Percentiles rank a stretch among this genome's conserved stretches.
phyloP scores from a whole-genome alignment of 495 filamentous ascomycete species.

The Penicillium robsamsonii region DNA sequence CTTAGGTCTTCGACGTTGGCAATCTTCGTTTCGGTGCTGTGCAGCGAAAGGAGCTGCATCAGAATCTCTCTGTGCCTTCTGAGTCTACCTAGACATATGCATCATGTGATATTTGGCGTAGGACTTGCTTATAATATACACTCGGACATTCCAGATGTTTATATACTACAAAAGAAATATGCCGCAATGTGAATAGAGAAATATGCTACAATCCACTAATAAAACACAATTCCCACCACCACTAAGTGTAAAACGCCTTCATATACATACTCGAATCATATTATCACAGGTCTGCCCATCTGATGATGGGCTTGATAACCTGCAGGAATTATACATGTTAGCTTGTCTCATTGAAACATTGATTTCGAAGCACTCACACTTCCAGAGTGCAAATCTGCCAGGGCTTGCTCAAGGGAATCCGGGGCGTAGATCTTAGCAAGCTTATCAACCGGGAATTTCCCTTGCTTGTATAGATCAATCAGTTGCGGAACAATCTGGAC shows the following conservation, averaged over 20 bases:
- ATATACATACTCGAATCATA: neutral
- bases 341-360: neutral
- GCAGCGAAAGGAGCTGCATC: constrained; percentile 56
- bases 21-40: constrained; percentile 69
- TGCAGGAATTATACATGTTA: neutral
- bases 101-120: neutral
- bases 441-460: constrained; percentile 42
- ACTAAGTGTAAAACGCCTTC: neutral
- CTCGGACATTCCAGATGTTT: no score
- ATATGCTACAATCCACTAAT: neutral
- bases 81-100: constrained; percentile 7
- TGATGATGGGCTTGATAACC: constrained; percentile 24
- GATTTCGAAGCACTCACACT: constrained; percentile 6
- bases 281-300: constrained; percentile 15
- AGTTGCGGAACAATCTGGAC: constrained; percentile 31
- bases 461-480: constrained; percentile 39
- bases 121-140: neutral
- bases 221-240: neutral
- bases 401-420: constrained; percentile 26
- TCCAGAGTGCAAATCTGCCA: constrained; percentile 37
- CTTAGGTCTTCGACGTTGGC: constrained; percentile 69
- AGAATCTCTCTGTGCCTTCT: constrained; percentile 40
- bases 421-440: constrained; percentile 36
- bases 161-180: no score
- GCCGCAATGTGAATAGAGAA: neutral